Evolutionary conservation across 495 filamentous ascomycete genomes (phyloP).

Genomic region (Podospora fimiseda): DNA sequence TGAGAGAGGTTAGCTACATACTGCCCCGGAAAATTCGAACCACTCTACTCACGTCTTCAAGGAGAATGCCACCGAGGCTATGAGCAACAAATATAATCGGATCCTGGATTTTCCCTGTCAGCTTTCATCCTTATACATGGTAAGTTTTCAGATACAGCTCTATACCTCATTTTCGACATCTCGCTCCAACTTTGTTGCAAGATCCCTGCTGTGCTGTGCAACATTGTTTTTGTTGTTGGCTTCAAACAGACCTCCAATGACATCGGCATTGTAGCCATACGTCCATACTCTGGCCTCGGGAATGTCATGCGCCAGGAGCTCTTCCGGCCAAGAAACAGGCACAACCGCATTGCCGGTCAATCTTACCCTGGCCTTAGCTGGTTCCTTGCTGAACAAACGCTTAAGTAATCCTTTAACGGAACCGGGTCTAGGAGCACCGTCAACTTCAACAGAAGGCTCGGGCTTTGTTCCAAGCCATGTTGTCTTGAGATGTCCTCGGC

Average conservation of each 20-base stretch:
- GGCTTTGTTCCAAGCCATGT: too few species aligned
- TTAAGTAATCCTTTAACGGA: too few species aligned
- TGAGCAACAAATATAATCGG: slow-evolving; percentile 38
- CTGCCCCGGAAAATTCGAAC: background rate
- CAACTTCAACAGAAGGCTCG: too few species aligned
- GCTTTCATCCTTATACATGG: too few species aligned
- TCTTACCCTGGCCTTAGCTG: too few species aligned
- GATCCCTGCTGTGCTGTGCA: slow-evolving; percentile 29
- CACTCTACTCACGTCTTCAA: slow-evolving; percentile 32
- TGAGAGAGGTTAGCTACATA: slow-evolving; percentile 10
- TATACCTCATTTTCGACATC: slow-evolving; percentile 26
- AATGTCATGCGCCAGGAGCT: slow-evolving; percentile 30
- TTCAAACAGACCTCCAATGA: slow-evolving; percentile 27
- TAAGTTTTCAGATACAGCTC: too few species aligned
- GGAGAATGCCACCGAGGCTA: slow-evolving; percentile 37
- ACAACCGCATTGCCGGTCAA: slow-evolving; percentile 8
- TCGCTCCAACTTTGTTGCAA: slow-evolving; percentile 22
- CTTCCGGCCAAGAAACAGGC: slow-evolving; percentile 30
- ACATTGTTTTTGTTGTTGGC: slow-evolving; percentile 34
- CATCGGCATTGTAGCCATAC: slow-evolving; percentile 41
- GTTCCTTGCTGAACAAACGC: too few species aligned
- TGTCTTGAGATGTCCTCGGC: too few species aligned
- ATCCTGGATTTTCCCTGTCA: slow-evolving; percentile 7
- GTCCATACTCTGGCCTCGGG: slow-evolving; percentile 35
- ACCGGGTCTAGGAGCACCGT: too few species aligned